phyloP scores from a whole-genome alignment of 148 eudicot genomes.

The Euryodendron excelsum region DNA sequence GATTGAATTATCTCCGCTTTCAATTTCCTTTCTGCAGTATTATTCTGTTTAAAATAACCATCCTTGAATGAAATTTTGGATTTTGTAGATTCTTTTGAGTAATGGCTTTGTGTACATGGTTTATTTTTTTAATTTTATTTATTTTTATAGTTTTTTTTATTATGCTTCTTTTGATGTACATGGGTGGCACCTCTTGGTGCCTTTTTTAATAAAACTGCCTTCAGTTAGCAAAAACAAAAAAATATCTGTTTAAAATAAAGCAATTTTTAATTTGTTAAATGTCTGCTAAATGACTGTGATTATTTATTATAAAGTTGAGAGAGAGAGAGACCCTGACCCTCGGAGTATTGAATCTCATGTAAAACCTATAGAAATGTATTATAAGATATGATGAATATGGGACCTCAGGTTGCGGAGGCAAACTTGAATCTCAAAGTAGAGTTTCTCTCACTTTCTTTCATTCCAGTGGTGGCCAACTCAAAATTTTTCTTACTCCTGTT shows the following conservation, averaged over 20 bases:
- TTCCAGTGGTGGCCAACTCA: too few relatives aligned
- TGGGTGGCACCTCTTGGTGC: too few relatives aligned
- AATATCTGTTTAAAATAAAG: neutral
- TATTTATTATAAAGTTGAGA: neutral
- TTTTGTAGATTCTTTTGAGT: too few relatives aligned
- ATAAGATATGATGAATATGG: neutral
- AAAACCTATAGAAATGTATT: neutral
- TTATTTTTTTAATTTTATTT: too few relatives aligned
- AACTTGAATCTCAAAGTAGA: neutral
- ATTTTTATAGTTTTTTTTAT: too few relatives aligned
- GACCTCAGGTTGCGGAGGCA: neutral
- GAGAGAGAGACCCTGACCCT: neutral
- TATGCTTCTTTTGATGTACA: too few relatives aligned
- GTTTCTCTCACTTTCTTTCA: neutral
- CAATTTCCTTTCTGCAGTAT: neutral
- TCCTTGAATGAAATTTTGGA: too few relatives aligned
- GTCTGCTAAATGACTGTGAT: too few relatives aligned
- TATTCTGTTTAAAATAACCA: too few relatives aligned
- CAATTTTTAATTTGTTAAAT: neutral
- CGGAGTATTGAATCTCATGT: neutral
- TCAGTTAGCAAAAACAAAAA: too few relatives aligned
- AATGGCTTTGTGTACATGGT: too few relatives aligned
- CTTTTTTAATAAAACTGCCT: too few relatives aligned
- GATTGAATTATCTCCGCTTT: constrained; percentile 2
- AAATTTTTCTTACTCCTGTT: neutral